Evolutionary conservation across 164 flowering plant genomes (phyloP), one percentile per base, ranked within the genome.

Genomic region (Berberis vulgaris): DNA sequence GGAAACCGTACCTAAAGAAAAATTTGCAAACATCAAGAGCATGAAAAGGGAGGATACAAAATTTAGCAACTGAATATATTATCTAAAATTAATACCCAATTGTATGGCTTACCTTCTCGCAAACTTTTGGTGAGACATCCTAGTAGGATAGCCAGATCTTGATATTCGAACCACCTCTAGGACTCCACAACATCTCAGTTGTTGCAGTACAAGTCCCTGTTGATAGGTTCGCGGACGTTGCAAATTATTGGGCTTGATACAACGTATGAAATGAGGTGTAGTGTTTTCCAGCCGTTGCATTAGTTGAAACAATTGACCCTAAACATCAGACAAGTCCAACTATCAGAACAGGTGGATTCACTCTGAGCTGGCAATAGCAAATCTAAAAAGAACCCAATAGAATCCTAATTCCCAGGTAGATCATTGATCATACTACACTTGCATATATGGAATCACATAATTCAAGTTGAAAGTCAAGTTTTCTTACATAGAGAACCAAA

Each of bases 191-290:
- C 99, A 95, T 69, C 89, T 78, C 40, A 95, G 81, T 73, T 95
- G 99, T 75, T 91, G 97, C 74, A 91, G 65, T 46, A 95, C 94
- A 59, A 95, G 87, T 57, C 80, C 87, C 79, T 91, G 97, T 67
- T 91, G 87, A 69, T 91, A 95, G 43, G 65, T 67, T 68, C 87
- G 84, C 67, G 99, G 96, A 78, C 87, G 82, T 66, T 91, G 97
- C 54, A 67, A 65, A 67, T 73, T 84, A 76, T 95, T 95, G 64
- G 99, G 96, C 80, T 91, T 89, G 65, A 95, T 85, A 71, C 99
- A 95, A 49, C 97, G 96, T 53, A 95, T 91, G 72, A 95, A 95
- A 78, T 95, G 99, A 63, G 99, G 95, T n/a, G 95, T 89, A 4
- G 97, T 95, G 72, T 43, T 89, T 73, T 86, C 99, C 60, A 95